These are phyloP conservation scores for Mucor lusitanicus DNA, from an alignment of 371 early-diverging fungal species.

Conservation along the genomic window DNA sequence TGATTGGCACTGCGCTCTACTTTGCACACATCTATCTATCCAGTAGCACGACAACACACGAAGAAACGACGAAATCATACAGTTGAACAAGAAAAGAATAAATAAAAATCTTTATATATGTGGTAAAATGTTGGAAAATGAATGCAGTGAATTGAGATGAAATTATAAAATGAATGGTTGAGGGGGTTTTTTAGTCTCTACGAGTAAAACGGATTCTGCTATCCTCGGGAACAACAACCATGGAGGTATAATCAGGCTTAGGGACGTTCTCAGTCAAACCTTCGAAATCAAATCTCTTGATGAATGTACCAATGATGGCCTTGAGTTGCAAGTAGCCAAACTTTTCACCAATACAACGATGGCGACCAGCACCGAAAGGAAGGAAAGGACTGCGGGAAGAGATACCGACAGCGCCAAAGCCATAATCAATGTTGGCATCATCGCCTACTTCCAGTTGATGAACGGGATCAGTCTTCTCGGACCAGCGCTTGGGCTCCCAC, in stretches of 20 bases:
- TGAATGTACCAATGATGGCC: conserved; percentile 81
- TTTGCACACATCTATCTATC: conserved; percentile 10
- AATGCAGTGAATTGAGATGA: not conserved
- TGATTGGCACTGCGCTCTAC: conserved; percentile 17
- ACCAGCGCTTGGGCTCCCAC: conserved; percentile 88
- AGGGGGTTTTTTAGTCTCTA: conserved; percentile 6
- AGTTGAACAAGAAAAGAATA: not conserved
- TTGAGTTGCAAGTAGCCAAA: conserved; percentile 96
- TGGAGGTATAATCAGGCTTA: conserved; percentile 81
- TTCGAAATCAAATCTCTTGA: conserved; percentile 76
- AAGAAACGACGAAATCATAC: conserved; percentile 2
- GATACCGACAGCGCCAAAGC: conserved; percentile 82
- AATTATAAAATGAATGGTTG: not conserved
- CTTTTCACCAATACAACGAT: conserved; percentile 97
- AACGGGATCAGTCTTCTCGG: conserved; percentile 49
- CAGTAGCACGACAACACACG: not conserved
- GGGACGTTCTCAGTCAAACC: conserved; percentile 64
- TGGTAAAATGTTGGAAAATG: not conserved
- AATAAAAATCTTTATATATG: conserved; percentile 1
- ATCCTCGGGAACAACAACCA: conserved; percentile 85
- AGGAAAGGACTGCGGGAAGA: conserved; percentile 80
- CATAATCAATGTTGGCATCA: conserved; percentile 81
- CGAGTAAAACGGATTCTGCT: conserved; percentile 12
- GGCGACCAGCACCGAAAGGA: conserved; percentile 97
- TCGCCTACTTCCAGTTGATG: conserved; percentile 51